phyloP scores from a whole-genome alignment of 352 stramenopile species.

The Pythium rhizo-oryzae region DNA sequence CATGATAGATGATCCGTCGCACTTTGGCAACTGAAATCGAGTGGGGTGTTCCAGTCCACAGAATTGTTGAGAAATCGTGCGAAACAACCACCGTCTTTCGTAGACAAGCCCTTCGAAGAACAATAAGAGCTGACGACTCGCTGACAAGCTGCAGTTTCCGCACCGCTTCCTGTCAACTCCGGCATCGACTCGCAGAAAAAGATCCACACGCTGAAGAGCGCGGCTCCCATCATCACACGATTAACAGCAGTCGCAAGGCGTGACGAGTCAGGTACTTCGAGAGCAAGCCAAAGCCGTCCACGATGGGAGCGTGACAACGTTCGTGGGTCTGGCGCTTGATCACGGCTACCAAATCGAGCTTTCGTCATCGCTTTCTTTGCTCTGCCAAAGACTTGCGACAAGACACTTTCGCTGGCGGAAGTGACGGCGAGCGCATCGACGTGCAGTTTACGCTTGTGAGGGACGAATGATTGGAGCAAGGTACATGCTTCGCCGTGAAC shows the following conservation, averaged over 20 bases:
- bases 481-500: conserved; percentile 43
- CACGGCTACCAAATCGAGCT: conserved; percentile 31
- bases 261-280: conserved; percentile 71
- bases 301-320: conserved; percentile 34
- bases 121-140: conserved; percentile 65
- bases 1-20: conserved; percentile 29
- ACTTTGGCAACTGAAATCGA: conserved; percentile 51
- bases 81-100: conserved; percentile 47
- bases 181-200: conserved; percentile 77
- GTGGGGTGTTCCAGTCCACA: conserved; percentile 33
- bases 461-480: conserved; percentile 56
- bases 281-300: conserved; percentile 55
- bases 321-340: conserved; percentile 5
- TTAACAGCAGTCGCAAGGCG: conserved; percentile 50
- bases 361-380: conserved; percentile 39
- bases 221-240: conserved; percentile 52
- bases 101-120: conserved; percentile 29
- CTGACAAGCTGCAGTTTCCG: conserved; percentile 45
- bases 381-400: conserved; percentile 51
- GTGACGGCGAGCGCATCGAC: neutral
- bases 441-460: conserved; percentile 43
- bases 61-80: conserved; percentile 31
- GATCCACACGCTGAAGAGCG: conserved; percentile 64
- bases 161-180: conserved; percentile 54
- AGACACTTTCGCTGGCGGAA: conserved; percentile 29